A percentile compares a stretch with the other conserved stretches of the same genome.
Conservation (phyloP, 352 stramenopile species). For the Phytophthora quininea region DNA sequence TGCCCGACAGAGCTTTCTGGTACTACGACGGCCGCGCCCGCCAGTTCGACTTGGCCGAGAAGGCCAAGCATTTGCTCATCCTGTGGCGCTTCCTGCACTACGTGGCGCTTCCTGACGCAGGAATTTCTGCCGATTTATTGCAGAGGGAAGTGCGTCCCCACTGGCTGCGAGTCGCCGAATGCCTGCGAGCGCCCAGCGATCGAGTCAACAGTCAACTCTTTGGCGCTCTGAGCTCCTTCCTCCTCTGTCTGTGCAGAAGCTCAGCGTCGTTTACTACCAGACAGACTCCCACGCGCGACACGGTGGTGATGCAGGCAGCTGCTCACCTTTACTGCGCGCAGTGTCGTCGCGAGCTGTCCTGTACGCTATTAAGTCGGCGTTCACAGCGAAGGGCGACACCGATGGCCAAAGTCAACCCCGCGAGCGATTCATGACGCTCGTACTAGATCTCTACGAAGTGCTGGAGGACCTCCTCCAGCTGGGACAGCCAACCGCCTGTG, state of each 20-base stretch:
- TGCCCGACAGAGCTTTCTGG: background rate
- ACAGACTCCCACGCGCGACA: background rate
- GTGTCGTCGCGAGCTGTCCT: constrained; percentile 9
- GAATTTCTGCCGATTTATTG: background rate
- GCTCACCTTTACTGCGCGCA: constrained; percentile 19
- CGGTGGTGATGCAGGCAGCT: constrained; percentile 1
- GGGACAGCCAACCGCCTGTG: background rate
- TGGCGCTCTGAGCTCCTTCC: constrained; percentile 11
- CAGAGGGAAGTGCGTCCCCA: constrained; percentile 2
- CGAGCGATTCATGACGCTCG: constrained; percentile 7
- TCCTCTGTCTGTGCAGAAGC: background rate
- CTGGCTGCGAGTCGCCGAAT: constrained; percentile 13
- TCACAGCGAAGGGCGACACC: background rate
- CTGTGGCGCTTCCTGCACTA: constrained; percentile 19
- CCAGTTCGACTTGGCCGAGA: constrained; percentile 6
- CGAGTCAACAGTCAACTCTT: background rate
- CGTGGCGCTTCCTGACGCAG: constrained; percentile 8
- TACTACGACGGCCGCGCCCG: background rate
- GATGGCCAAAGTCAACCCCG: constrained; percentile 1
- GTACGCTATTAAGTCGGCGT: constrained; percentile 6
- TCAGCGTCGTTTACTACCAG: background rate
- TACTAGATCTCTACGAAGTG: constrained; percentile 16
- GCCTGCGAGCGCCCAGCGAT: background rate
- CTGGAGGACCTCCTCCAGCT: constrained; percentile 6
- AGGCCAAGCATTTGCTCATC: constrained; percentile 22